Evolutionary conservation across 2,329 filamentous ascomycete genomes (phyloP), one percentile per base, ranked within the genome.

Genomic region (Dichotomopilus funicola): DNA sequence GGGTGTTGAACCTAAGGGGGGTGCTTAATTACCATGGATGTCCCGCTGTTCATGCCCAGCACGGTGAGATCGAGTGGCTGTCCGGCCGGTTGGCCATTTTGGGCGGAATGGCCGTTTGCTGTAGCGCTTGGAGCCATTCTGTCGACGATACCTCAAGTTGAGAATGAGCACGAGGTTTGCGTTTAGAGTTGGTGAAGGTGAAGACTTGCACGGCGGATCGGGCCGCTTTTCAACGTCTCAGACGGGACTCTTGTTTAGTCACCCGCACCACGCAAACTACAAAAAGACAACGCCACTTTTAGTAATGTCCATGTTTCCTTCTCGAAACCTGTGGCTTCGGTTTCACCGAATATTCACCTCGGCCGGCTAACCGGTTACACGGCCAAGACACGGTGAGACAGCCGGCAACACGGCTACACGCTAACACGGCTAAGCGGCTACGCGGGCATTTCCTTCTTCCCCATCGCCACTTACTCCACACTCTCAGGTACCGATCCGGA

Each of bases 1-100:
- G n/a, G n/a, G n/a, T n/a, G n/a, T n/a, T n/a, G n/a, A n/a, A n/a
- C n/a, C n/a, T n/a, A n/a, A n/a, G n/a, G n/a, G n/a, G n/a, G n/a
- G n/a, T n/a, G n/a, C n/a, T n/a, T n/a, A n/a, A n/a, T n/a, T n/a
- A 65, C 64, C 77, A 81, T 78, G 0, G 74, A 76, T 3, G 76
- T 79, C 34, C 77, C 78, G 53, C 72, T 75, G 65, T 79, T 81
- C 61, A 82, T 64, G 1, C 80, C 80, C 13, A 83, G 70, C 31
- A 82, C 77, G 1, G 71, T 78, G 41, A 82, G 62, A 60, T 81
- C 74, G 55, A 82, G 66, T 27, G 66, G 56, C 54, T 67, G 59
- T 44, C 65, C 62, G 37, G 49, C 49, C 11, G 41, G 34, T 31
- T 13, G 13, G n/a, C 33, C 40, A 37, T n/a, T 12, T 44, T 51